These are phyloP conservation scores for Sporothrix curviconia DNA, from an alignment of 2,329 filamentous ascomycete species.

Conservation along the genomic window DNA sequence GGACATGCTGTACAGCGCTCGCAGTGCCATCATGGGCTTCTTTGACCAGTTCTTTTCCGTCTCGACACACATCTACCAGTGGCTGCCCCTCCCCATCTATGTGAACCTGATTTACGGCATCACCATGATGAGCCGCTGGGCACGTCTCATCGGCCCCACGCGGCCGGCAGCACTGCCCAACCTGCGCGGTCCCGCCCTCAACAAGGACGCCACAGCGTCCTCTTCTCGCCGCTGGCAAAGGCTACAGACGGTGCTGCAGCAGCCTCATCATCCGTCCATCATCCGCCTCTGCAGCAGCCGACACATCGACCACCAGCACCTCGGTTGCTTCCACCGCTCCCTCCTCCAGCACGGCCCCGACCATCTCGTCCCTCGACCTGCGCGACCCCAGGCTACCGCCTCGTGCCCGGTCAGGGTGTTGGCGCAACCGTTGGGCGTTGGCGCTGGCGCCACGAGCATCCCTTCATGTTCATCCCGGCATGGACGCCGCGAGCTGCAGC, in stretches of 20 bases:
- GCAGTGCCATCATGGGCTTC: slow-evolving; percentile 40
- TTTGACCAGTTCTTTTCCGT: slow-evolving; percentile 44
- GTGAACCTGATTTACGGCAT: slow-evolving; percentile 45
- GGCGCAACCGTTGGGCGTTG: not conserved
- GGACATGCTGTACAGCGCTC: slow-evolving; percentile 44
- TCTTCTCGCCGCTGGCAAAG: too few species aligned
- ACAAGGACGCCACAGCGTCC: not conserved
- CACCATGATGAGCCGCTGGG: slow-evolving; percentile 46
- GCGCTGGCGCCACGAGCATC: not conserved
- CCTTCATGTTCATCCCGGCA: not conserved
- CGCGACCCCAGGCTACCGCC: slow-evolving; percentile 8
- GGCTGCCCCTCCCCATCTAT: slow-evolving; percentile 39
- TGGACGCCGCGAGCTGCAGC: slow-evolving; percentile 22
- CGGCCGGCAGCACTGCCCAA: not conserved
- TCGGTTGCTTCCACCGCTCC: not conserved
- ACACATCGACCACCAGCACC: not conserved
- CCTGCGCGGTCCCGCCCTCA: not conserved
- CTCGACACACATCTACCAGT: slow-evolving; percentile 36
- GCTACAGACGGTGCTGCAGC: too few species aligned
- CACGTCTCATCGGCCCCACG: slow-evolving; percentile 34
- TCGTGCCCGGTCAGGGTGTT: slow-evolving; percentile 12
- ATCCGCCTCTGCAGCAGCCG: not conserved
- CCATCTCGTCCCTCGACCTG: not conserved
- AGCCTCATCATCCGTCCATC: not conserved
- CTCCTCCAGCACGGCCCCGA: not conserved